Conservation (phyloP, 768 basidiomycete species). For the Phlebiopsis gigantea region DNA sequence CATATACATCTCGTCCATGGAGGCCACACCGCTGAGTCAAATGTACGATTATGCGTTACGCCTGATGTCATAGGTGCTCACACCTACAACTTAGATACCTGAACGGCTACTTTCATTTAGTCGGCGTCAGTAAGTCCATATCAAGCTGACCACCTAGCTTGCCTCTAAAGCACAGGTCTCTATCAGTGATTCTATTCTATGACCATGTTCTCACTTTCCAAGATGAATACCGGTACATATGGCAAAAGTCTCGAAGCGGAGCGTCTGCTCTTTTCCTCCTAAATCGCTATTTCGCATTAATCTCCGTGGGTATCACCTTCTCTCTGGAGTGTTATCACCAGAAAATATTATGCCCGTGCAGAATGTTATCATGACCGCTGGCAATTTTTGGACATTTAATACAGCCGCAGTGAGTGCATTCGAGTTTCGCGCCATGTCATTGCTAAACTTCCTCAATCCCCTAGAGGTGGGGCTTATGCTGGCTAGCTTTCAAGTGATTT, state of each 20-base stretch:
- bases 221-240: conserved; percentile 19
- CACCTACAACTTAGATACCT: no score
- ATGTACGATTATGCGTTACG: no score
- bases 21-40: no score
- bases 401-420: not conserved
- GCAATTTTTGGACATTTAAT: not conserved
- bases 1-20: no score
- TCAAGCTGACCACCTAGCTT: no score
- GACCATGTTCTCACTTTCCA: conserved; percentile 1
- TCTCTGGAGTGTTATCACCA: no score
- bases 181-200: not conserved
- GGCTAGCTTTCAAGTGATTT: not conserved
- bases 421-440: not conserved
- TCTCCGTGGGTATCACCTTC: conserved; percentile 1
- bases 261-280: conserved; percentile 13
- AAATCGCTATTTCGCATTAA: conserved; percentile 21
- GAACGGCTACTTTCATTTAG: no score
- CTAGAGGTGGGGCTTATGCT: not conserved
- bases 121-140: no score
- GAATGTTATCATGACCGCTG: not conserved
- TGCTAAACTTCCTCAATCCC: not conserved
- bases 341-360: not conserved
- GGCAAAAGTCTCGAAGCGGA: not conserved
- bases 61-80: no score
- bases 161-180: no score